Conservation (phyloP, 2,329 filamentous ascomycete species). For the Basipetospora sp. region DNA sequence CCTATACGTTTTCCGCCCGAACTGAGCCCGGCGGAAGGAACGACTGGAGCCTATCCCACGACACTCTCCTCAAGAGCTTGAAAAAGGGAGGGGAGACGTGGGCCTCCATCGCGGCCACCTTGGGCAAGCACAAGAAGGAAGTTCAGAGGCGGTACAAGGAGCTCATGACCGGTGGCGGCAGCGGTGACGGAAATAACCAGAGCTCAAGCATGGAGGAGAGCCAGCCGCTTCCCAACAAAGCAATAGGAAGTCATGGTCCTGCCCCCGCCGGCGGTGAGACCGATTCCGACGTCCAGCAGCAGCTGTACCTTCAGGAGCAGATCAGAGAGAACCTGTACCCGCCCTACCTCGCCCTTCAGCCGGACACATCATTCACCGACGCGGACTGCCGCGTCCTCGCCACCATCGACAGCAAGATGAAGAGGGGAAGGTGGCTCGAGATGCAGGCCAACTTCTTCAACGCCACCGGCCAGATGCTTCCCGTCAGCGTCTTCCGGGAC, state of each 20-base stretch:
- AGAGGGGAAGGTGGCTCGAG: constrained; percentile 23
- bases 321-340: constrained; percentile 20
- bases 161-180: constrained; percentile 13
- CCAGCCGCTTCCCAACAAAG: too few relatives aligned
- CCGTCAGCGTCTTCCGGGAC: constrained; percentile 21
- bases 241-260: too few relatives aligned
- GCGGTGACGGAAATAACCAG: too few relatives aligned
- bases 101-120: constrained; percentile 16
- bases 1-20: too few relatives aligned
- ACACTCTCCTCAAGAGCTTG: constrained; percentile 20
- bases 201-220: too few relatives aligned
- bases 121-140: constrained; percentile 17
- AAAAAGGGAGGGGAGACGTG: constrained; percentile 18
- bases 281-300: constrained; percentile 12
- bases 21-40: not conserved
- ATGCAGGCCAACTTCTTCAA: constrained; percentile 31
- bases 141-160: constrained; percentile 19
- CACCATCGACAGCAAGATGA: constrained; percentile 19
- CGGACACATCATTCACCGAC: constrained; percentile 14
- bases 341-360: constrained; percentile 8
- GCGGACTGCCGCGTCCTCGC: constrained; percentile 22
- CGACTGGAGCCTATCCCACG: constrained; percentile 22
- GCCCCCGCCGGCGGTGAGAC: too few relatives aligned
- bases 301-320: constrained; percentile 18
- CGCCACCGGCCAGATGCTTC: constrained; percentile 26